phyloP scores from a whole-genome alignment of 495 filamentous ascomycete genomes.

The Podospora fimiseda region DNA sequence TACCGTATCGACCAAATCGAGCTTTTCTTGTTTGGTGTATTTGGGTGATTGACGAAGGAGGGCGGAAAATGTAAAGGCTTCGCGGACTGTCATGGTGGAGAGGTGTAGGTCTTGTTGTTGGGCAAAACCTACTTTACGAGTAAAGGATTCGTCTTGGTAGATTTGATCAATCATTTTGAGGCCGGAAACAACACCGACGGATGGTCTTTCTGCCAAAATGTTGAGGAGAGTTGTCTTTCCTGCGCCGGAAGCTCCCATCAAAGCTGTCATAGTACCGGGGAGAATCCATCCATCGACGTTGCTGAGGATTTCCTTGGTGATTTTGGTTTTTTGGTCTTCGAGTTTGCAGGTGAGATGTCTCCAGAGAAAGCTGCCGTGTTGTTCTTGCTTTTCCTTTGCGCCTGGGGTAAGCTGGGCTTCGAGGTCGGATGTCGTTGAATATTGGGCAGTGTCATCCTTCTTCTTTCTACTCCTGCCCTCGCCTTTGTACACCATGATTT shows the following conservation, averaged over 20 bases:
- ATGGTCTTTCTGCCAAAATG: neutral
- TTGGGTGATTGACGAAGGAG: conserved; percentile 67
- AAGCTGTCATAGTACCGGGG: conserved; percentile 67
- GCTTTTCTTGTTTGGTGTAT: conserved; percentile 59
- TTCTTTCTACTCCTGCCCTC: no score
- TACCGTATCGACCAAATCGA: conserved; percentile 76
- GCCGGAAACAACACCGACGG: no score
- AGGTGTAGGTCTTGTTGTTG: conserved; percentile 87
- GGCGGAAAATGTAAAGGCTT: conserved; percentile 66
- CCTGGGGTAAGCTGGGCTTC: no score
- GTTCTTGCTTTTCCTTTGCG: no score
- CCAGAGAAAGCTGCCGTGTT: no score
- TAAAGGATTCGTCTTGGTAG: conserved; percentile 65
- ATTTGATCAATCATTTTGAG: no score
- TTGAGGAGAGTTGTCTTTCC: conserved; percentile 57
- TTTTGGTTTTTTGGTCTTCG: conserved; percentile 64
- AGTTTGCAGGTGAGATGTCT: conserved; percentile 64
- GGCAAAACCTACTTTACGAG: conserved; percentile 77
- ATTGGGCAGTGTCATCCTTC: no score
- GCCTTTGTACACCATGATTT: no score
- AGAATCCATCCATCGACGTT: conserved; percentile 71
- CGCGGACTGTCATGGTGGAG: conserved; percentile 69
- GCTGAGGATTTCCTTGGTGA: conserved; percentile 57
- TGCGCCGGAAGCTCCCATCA: conserved; percentile 63
- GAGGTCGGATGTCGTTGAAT: no score